Evolutionary conservation across 2,329 filamentous ascomycete genomes (phyloP), one percentile per base, ranked within the genome.

Genomic region (Trichophyton mentagrophytes): DNA sequence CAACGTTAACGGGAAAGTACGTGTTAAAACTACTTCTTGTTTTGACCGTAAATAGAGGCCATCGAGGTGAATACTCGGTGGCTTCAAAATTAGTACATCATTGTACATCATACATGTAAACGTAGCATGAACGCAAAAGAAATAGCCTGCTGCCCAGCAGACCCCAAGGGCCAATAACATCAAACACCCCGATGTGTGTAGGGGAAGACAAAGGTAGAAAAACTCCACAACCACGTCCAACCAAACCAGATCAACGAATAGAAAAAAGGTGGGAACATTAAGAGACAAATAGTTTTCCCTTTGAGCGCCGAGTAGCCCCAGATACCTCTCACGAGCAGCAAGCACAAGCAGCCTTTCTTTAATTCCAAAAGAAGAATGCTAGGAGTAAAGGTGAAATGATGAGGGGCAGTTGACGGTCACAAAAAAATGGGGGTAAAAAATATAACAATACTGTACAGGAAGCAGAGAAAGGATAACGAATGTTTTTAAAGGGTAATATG

Each of bases 401-500:
- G 22, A 22, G 20, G 17, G 44, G 44, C 17, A 9, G 17, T 20
- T 47, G 25, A 17, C 17, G 9, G 49, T 15, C 49, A 53, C 5
- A 53, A 25, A 51, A 27, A 53, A n/a, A 6, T n/a, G 27, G 27
- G 27, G 27, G 25, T 38, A 60, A 44, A 53, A 60, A 46, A 25
- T 46, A 63, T 56, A 56, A 17, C 40, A 30, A 62, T 59, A 44
- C 57, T 66, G 66, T 65, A 60, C 62, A 62, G 65, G 49, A 57
- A 66, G 61, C 47, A 49, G 57, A 65, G 63, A 64, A 62, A 59
- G n/a, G 40, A 61, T 27, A 42, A 60, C 60, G 22, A 61, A 40
- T 47, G 56, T 4, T 33, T 42, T 63, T 69, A 76, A 58, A 79
- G 72, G 58, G 77, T 79, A 65, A 79, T 75, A 62, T 76, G 76